Evolutionary conservation across 2,329 filamentous ascomycete species (phyloP).

Genomic region (Parafenestella ontariensis): DNA sequence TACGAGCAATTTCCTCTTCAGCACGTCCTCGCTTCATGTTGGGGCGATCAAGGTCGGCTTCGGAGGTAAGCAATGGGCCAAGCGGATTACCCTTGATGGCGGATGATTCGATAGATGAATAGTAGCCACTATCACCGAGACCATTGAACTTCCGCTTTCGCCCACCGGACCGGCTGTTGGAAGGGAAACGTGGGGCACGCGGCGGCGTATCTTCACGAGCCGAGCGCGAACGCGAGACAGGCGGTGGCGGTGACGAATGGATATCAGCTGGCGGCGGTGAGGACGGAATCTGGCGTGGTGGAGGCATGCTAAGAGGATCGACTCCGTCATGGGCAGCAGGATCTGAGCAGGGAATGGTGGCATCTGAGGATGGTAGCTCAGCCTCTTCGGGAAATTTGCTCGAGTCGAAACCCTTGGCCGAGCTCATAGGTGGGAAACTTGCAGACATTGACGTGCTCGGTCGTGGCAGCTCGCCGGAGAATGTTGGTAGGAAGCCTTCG

Average conservation of each 20-base stretch:
- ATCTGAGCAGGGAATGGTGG: slow-evolving; percentile 60
- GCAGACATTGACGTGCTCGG: slow-evolving; percentile 49
- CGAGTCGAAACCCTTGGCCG: slow-evolving; percentile 56
- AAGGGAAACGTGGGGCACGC: slow-evolving; percentile 66
- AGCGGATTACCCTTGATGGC: slow-evolving; percentile 74
- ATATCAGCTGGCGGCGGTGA: slow-evolving; percentile 76
- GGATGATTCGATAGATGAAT: slow-evolving; percentile 94
- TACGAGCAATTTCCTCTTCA: slow-evolving; percentile 92
- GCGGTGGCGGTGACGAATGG: slow-evolving; percentile 92
- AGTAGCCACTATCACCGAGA: slow-evolving; percentile 95
- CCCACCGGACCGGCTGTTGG: slow-evolving; percentile 70
- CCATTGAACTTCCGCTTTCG: slow-evolving; percentile 80
- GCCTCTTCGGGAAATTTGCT: slow-evolving; percentile 59
- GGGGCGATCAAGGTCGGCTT: slow-evolving; percentile 74
- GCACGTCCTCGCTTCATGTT: slow-evolving; percentile 87
- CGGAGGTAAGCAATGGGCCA: slow-evolving; percentile 73
- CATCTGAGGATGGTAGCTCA: slow-evolving; percentile 58
- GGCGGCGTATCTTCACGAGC: slow-evolving; percentile 76
- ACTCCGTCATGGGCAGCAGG: slow-evolving; percentile 57
- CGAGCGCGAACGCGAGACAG: slow-evolving; percentile 67
- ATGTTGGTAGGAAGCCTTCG: slow-evolving; percentile 43
- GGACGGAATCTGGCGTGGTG: slow-evolving; percentile 62
- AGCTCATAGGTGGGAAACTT: slow-evolving; percentile 45
- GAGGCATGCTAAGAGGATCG: slow-evolving; percentile 52
- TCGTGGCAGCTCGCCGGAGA: slow-evolving; percentile 42